Evolutionary conservation across 768 basidiomycete genomes (phyloP).

Genomic region (Polyporus arcularius): DNA sequence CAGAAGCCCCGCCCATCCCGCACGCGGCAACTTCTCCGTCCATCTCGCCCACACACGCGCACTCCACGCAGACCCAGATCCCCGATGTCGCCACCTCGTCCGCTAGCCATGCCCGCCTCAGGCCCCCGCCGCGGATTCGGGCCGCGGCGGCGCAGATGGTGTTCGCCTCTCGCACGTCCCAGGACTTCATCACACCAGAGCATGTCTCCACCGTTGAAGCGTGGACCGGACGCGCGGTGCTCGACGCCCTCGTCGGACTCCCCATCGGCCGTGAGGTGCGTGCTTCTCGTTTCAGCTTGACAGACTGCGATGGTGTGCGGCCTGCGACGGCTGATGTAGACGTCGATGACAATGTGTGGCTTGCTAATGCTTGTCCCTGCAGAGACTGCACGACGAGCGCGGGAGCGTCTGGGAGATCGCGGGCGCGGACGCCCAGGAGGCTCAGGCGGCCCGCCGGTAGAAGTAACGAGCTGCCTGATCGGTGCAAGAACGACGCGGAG

Average conservation of each 20-base stretch:
- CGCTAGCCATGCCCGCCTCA: slow-evolving; percentile 10
- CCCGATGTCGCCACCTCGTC: slow-evolving; percentile 18
- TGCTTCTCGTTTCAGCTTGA: slow-evolving; percentile 18
- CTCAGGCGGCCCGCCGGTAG: background rate
- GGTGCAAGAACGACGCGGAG: background rate
- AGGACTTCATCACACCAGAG: slow-evolving; percentile 74
- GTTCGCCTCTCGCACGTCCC: slow-evolving; percentile 73
- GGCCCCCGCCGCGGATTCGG: slow-evolving; percentile 47
- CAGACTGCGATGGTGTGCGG: background rate
- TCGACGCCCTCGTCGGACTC: slow-evolving; percentile 55
- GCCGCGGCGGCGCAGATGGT: slow-evolving; percentile 84
- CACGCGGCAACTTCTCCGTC: slow-evolving; percentile 45
- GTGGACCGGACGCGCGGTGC: slow-evolving; percentile 61
- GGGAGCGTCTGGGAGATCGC: slow-evolving; percentile 25
- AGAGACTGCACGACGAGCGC: slow-evolving; percentile 22
- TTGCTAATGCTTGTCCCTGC: background rate
- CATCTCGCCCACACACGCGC: slow-evolving; percentile 27
- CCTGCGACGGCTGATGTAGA: too few species aligned
- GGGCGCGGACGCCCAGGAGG: background rate
- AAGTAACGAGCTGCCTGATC: background rate
- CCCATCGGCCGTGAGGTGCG: slow-evolving; percentile 54
- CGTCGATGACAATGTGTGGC: background rate
- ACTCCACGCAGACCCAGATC: slow-evolving; percentile 21
- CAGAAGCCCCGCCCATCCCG: slow-evolving; percentile 43
- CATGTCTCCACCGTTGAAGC: slow-evolving; percentile 59